Conservation (phyloP, 768 basidiomycete species). For the Boletus rufocinnamomeus region DNA sequence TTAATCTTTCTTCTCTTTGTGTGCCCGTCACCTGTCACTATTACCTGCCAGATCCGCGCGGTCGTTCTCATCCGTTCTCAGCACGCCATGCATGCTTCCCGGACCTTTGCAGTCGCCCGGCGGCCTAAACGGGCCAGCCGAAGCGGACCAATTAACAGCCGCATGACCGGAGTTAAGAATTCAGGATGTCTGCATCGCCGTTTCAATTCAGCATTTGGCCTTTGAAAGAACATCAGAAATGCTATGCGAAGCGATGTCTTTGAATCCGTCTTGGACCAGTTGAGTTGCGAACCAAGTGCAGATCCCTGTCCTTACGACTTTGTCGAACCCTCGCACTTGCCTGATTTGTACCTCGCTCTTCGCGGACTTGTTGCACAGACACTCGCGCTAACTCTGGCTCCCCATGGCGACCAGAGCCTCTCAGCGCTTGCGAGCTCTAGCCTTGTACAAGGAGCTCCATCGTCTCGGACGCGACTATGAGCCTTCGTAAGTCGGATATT, state of each 20-base stretch:
- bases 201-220: not conserved
- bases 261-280: too few relatives aligned
- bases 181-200: not conserved
- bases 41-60: not conserved
- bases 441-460: conserved; percentile 81
- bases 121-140: not conserved
- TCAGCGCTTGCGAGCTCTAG: conserved; percentile 60
- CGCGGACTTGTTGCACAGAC: not conserved
- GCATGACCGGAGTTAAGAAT: too few relatives aligned
- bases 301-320: not conserved
- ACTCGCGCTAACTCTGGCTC: not conserved
- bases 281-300: not conserved
- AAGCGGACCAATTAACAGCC: not conserved
- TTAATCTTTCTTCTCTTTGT: accelerated
- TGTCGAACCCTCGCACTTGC: not conserved
- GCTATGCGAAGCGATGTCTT: too few relatives aligned
- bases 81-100: too few relatives aligned
- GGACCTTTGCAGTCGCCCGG: not conserved
- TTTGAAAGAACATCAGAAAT: not conserved
- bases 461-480: conserved; percentile 83
- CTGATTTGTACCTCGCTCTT: not conserved
- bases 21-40: not conserved
- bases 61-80: not conserved
- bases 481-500: conserved; percentile 57
- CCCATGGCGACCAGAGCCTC: conserved; percentile 52